Evolutionary conservation across 2,329 filamentous ascomycete genomes (phyloP).

Genomic region (Aureobasidium sp.): DNA sequence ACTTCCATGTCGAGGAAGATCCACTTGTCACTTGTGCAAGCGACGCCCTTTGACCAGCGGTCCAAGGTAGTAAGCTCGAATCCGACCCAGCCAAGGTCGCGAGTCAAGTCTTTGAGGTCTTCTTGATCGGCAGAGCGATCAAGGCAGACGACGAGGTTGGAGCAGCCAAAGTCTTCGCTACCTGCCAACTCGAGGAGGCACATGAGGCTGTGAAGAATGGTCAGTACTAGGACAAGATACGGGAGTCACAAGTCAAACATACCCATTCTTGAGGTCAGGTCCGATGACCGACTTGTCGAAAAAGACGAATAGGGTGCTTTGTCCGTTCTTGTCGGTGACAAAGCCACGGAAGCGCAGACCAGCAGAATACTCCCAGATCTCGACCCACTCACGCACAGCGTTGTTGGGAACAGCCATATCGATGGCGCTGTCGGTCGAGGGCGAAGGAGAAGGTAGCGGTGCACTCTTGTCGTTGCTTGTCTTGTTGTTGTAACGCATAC

Average conservation of each 20-base stretch:
- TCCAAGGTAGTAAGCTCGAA: conserved; percentile 78
- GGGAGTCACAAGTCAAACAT: conserved; percentile 34
- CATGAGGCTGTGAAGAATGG: conserved; percentile 57
- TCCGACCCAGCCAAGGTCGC: conserved; percentile 87
- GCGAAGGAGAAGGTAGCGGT: conserved; percentile 28
- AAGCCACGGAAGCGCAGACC: conserved; percentile 83
- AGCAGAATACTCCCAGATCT: conserved; percentile 79
- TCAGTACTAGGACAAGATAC: conserved; percentile 24
- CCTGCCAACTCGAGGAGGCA: conserved; percentile 84
- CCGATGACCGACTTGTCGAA: conserved; percentile 68
- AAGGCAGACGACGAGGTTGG: conserved; percentile 71
- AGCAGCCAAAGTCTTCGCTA: conserved; percentile 62
- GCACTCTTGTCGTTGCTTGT: conserved; percentile 22
- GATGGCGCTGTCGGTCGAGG: conserved; percentile 28
- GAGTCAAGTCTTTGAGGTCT: conserved; percentile 62
- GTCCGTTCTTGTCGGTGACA: conserved; percentile 60
- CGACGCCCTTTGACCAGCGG: conserved; percentile 58
- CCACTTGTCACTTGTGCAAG: conserved; percentile 67
- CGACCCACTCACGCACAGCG: conserved; percentile 58
- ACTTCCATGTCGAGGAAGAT: conserved; percentile 84
- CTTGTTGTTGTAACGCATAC: conserved; percentile 50
- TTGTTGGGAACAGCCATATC: conserved; percentile 17
- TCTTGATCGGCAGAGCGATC: conserved; percentile 59
- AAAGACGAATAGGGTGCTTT: conserved; percentile 79
- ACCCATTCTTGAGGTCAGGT: conserved; percentile 82